These are phyloP conservation scores for Venturia nashicola DNA, from an alignment of 2,329 filamentous ascomycete genomes.

Conservation along the genomic window DNA sequence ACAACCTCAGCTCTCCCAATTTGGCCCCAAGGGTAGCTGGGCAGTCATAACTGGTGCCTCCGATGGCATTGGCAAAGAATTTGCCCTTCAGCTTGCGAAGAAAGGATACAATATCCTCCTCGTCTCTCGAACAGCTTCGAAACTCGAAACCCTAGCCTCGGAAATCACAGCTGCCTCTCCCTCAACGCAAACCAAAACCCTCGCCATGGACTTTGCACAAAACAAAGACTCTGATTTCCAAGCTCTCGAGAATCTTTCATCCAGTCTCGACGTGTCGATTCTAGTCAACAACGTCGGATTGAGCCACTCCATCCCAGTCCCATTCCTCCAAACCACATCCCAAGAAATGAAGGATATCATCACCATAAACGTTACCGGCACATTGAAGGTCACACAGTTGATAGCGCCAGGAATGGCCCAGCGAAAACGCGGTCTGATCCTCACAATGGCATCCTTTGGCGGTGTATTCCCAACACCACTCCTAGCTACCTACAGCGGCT, in stretches of 20 bases:
- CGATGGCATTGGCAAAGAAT: conserved; percentile 95
- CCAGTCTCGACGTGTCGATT: conserved; percentile 69
- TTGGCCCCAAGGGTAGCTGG: conserved; percentile 87
- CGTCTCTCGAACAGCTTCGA: conserved; percentile 88
- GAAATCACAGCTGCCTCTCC: conserved; percentile 64
- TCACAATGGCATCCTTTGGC: conserved; percentile 96
- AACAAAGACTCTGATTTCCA: conserved; percentile 73
- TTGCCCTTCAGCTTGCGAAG: conserved; percentile 73
- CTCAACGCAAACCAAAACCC: conserved; percentile 45
- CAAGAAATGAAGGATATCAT: conserved; percentile 82
- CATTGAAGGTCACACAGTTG: conserved; percentile 75
- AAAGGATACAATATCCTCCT: conserved; percentile 94
- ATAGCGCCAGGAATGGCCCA: conserved; percentile 74
- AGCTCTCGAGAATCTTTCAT: conserved; percentile 53
- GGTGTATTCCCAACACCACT: conserved; percentile 86
- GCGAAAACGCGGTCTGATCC: conserved; percentile 74
- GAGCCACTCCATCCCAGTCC: conserved; percentile 83
- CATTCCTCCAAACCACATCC: conserved; percentile 68
- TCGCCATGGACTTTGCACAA: conserved; percentile 85
- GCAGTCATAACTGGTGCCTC: conserved; percentile 90
- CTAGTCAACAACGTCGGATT: conserved; percentile 95
- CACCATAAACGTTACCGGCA: conserved; percentile 88
- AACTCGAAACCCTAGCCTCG: conserved; percentile 64
- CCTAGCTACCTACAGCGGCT: conserved; percentile 90
- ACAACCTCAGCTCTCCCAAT: conserved; percentile 60